Evolutionary conservation across 2,329 filamentous ascomycete genomes (phyloP), one percentile per base, ranked within the genome.

Genomic region (Fusarium albosuccineum): DNA sequence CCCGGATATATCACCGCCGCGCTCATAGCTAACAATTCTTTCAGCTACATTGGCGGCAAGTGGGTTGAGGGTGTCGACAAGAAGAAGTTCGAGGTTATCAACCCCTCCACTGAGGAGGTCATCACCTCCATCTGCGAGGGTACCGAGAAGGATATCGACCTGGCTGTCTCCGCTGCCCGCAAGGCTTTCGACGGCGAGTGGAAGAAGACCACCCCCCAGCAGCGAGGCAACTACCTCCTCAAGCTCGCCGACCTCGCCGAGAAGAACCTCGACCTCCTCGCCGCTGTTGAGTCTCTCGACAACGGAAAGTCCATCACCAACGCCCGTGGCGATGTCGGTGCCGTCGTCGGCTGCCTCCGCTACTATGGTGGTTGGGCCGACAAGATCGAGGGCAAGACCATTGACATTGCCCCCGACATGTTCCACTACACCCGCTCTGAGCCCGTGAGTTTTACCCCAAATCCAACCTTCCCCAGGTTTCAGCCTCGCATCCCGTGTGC

Each of bases 31-130:
- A 33, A 46, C 16, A 1, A 29, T 29, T 6, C 5, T 33, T 8
- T 11, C 8, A 46, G 42, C 5, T 46, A 93, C 87, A 96, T 97
- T 87, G 94, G 96, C 87, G 94, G 95, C 81, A 91, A 97, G 82
- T 97, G 91, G 83, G 88, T 97, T 68, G 79, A 81, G 75, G 86
- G 89, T 77, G 89, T 91, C 67, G 92, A 97, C 74, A 94, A 94
- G 83, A 91, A 93, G 87, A 94, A 91, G 70, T 96, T 97, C 76
- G 93, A 97, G 82, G 92, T 94, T 80, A 90, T 96, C 86, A 97
- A 97, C 87, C 94, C 94, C 62, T 76, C 91, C 68, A 93, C 89
- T 68, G 94, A 97, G 81, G 89, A 94, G 81, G 89, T 93, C 76
- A 97, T 97, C 83, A 87, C 85, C 84, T 90, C 89, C 52, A 92